Conservation (phyloP, 805 yeast genomes). For the Candida nemodendra region DNA sequence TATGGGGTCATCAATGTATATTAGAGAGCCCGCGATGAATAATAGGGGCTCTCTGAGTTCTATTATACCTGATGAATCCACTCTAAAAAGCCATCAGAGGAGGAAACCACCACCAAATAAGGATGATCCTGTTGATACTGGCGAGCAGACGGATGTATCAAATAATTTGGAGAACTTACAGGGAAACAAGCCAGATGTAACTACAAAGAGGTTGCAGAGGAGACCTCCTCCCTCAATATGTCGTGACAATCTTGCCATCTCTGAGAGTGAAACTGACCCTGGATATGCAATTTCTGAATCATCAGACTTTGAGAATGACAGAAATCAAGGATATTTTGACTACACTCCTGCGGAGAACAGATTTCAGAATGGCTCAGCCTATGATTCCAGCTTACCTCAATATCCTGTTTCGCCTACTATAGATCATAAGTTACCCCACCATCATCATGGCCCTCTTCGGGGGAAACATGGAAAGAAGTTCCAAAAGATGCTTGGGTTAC, state of each 20-base stretch:
- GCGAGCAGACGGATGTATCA: not conserved
- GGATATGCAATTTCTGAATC: slow-evolving; percentile 5
- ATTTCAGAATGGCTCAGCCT: not conserved
- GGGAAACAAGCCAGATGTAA: not conserved
- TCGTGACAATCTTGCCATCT: not conserved
- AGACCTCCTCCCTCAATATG: slow-evolving; percentile 13
- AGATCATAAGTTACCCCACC: slow-evolving; percentile 18
- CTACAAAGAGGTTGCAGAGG: slow-evolving; percentile 3
- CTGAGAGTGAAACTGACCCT: slow-evolving; percentile 2
- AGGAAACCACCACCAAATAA: slow-evolving; percentile 21
- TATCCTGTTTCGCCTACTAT: slow-evolving; percentile 19
- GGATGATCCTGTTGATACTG: not conserved
- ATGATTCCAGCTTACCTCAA: slow-evolving; percentile 15
- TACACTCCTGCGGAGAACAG: not conserved
- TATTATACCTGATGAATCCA: not conserved
- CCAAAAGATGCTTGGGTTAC: slow-evolving; percentile 23
- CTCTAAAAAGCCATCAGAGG: not conserved
- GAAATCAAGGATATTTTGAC: not conserved
- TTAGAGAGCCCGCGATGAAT: not conserved
- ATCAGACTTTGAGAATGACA: slow-evolving; percentile 9
- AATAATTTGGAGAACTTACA: slow-evolving; percentile 3
- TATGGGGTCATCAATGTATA: not conserved
- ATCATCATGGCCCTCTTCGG: slow-evolving; percentile 24
- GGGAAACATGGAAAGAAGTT: slow-evolving; percentile 23
- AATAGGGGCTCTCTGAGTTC: not conserved